phyloP scores from a whole-genome alignment of 2,329 filamentous ascomycete genomes.

The Cladorrhinum sp. region DNA sequence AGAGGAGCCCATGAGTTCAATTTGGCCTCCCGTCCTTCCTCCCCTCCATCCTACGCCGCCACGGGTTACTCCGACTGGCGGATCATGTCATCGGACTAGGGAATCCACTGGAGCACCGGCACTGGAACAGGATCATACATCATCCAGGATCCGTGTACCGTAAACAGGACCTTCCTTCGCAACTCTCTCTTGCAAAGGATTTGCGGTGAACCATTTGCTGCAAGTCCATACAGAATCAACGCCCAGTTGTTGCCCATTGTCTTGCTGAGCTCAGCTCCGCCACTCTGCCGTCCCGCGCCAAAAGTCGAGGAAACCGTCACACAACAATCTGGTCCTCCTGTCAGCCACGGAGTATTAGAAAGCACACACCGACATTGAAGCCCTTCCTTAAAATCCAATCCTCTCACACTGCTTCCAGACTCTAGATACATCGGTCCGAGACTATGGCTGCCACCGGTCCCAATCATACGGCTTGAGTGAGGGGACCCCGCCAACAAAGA shows the following conservation, averaged over 20 bases:
- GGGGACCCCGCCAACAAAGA: conserved; percentile 19
- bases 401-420: background rate
- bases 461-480: conserved; percentile 22
- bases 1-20: too few species aligned
- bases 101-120: background rate
- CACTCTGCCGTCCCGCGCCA: background rate
- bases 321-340: background rate
- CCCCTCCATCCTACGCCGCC: background rate
- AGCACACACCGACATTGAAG: background rate
- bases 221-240: background rate
- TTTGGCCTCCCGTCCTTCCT: background rate
- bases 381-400: background rate
- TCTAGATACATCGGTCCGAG: conserved; percentile 3
- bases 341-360: background rate
- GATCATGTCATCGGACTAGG: background rate
- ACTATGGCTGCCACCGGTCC: conserved; percentile 22
- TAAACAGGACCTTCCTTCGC: background rate
- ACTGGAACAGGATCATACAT: background rate
- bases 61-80: background rate
- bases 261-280: background rate
- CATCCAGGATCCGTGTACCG: background rate
- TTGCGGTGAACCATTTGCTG: background rate
- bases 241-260: background rate
- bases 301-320: background rate
- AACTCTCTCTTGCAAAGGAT: background rate